phyloP scores from a whole-genome alignment of 2,329 filamentous ascomycete genomes.

The Nothomitra cinnamomea region DNA sequence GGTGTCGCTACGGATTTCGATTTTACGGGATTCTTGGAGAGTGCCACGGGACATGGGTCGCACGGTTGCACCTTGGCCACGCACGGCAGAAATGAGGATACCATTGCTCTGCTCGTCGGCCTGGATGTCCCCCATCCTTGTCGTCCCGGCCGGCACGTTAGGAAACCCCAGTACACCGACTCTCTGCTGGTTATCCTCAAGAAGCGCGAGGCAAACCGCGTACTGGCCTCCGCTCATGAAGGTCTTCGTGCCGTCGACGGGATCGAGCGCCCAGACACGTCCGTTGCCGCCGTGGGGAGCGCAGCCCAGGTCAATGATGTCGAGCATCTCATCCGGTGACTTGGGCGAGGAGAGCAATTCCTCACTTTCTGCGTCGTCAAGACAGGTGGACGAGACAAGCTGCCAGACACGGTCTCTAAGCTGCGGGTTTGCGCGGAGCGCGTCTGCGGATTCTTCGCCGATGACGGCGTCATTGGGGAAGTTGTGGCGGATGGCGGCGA shows the following conservation, averaged over 20 bases:
- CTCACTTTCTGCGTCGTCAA: slow-evolving; percentile 49
- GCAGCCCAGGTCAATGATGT: slow-evolving; percentile 48
- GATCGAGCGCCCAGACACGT: slow-evolving; percentile 90
- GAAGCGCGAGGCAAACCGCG: slow-evolving; percentile 79
- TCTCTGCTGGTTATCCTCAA: slow-evolving; percentile 85
- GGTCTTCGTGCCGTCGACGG: slow-evolving; percentile 94
- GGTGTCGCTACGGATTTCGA: slow-evolving; percentile 46
- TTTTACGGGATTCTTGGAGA: slow-evolving; percentile 38
- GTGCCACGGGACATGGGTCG: slow-evolving; percentile 46
- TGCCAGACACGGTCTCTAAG: slow-evolving; percentile 70
- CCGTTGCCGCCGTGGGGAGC: slow-evolving; percentile 55
- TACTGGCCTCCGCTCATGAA: slow-evolving; percentile 95
- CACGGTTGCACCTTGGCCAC: slow-evolving; percentile 64
- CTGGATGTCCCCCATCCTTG: slow-evolving; percentile 23
- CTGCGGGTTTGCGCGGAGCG: slow-evolving; percentile 52
- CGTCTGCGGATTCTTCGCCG: slow-evolving; percentile 81
- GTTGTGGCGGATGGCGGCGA: slow-evolving; percentile 70
- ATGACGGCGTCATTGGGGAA: slow-evolving; percentile 88
- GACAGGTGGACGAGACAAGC: slow-evolving; percentile 53
- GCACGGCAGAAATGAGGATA: slow-evolving; percentile 73
- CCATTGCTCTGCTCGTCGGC: slow-evolving; percentile 44
- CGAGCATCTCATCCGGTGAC: slow-evolving; percentile 45
- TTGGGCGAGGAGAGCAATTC: slow-evolving; percentile 47
- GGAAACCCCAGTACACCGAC: slow-evolving; percentile 91
- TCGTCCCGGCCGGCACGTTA: slow-evolving; percentile 79